Base-by-base conservation (phyloP, 176 grass and related monocot genomes). In the Avena insularis region DNA sequence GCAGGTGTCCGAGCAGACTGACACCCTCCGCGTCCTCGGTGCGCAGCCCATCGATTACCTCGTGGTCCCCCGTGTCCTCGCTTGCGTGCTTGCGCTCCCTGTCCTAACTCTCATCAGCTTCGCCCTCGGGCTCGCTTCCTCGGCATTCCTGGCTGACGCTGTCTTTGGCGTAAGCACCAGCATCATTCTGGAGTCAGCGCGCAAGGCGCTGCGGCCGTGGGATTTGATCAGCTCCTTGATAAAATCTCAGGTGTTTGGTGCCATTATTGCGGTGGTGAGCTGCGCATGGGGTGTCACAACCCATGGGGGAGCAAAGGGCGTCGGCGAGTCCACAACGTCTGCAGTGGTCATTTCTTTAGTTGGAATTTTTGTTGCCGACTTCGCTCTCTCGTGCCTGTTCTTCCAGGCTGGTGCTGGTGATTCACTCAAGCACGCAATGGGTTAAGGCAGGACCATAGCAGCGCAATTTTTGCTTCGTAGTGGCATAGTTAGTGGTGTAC, bases 1-100 rank as follows among this genome's bases (percentile, higher is more conserved):
- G 97, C 97, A 99, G 89, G 97, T 99, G 33, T 98, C 97, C 21
- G 97, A 99, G 92, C 92, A 94, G 88, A 96, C 94, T 36, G 94
- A 96, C 87, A 99, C 94, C 10, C 85, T 99, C 57, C 90, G 97
- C 40, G 90, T 99, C 56, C 94, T 99, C 11, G 94, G 97, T 49
- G 55, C 94, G 33, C 89, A 96, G 29, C 97, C 97, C 6, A 79
- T 99, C 8, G 97, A 99, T 78, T 99, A 99, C 87, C 94, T 99
- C 51, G 83, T 99, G 2, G 93, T 92, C 0, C 97, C 97, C 1
- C 97, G 97, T 21, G 97, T 99, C 68, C 80, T 99, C 54, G 93
- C 97, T 6, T 99, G 94, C 86, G 88, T 92, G 77, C 85, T 99
- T 3, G 94, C 94, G 4, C 90, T 99, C 36, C 97, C 97, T 25